Conservation (phyloP, 2,329 filamentous ascomycete genomes). For the Phoma sp. region DNA sequence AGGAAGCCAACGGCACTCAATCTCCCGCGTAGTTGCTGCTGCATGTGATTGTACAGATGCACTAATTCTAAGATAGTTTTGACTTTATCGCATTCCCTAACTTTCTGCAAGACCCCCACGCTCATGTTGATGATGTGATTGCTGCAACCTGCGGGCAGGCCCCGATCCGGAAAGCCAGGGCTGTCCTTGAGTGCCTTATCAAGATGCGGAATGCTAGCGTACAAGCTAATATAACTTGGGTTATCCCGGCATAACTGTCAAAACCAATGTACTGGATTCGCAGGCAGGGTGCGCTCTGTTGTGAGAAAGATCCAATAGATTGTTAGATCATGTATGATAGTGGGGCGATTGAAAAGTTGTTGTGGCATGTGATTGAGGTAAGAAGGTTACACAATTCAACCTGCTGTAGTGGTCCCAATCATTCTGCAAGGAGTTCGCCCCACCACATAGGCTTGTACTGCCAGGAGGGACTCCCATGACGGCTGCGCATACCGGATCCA, state of each 20-base stretch:
- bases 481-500: not conserved
- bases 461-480: no score
- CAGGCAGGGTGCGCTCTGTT: not conserved
- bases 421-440: not conserved
- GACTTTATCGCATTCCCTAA: not conserved
- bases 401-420: not conserved
- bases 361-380: no score
- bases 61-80: not conserved
- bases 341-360: not conserved
- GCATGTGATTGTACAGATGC: not conserved
- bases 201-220: not conserved
- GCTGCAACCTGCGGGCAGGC: not conserved
- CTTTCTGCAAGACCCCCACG: not conserved
- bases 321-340: not conserved
- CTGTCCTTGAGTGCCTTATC: not conserved
- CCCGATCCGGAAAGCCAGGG: not conserved
- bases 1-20: slow-evolving; percentile 21
- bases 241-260: not conserved
- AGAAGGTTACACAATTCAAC: no score
- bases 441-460: no score
- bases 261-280: not conserved
- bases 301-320: not conserved
- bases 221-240: not conserved
- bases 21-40: not conserved
- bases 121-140: not conserved